Evolutionary conservation across 768 basidiomycete species (phyloP).

Genomic region (Lentinula edodes): DNA sequence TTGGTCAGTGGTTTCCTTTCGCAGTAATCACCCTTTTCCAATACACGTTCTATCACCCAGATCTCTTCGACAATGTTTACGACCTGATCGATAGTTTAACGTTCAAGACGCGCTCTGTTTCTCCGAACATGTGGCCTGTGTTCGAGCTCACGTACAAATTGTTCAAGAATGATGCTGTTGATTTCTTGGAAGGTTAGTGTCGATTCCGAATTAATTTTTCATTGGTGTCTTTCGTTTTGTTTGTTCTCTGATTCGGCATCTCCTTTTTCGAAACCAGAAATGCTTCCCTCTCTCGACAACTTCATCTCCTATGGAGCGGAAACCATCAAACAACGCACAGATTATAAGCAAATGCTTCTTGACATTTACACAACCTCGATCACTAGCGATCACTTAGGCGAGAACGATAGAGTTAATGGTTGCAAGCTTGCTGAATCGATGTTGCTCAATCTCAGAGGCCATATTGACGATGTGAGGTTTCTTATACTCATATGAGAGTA

Average conservation of each 20-base stretch:
- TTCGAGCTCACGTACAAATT: slow-evolving; percentile 78
- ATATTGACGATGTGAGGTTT: slow-evolving; percentile 66
- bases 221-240: background rate
- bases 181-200: slow-evolving; percentile 76
- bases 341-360: slow-evolving; percentile 75
- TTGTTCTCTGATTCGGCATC: background rate
- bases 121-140: slow-evolving; percentile 82
- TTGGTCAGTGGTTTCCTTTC: slow-evolving; percentile 40
- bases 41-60: slow-evolving; percentile 27
- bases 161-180: slow-evolving; percentile 79
- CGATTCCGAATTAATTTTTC: background rate
- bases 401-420: slow-evolving; percentile 78
- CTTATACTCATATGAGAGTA: background rate
- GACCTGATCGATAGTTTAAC: slow-evolving; percentile 82
- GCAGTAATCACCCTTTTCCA: background rate
- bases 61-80: slow-evolving; percentile 84
- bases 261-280: slow-evolving; percentile 43
- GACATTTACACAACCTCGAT: slow-evolving; percentile 81
- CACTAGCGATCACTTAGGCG: slow-evolving; percentile 66
- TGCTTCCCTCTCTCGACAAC: slow-evolving; percentile 86
- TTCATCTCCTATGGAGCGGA: slow-evolving; percentile 82
- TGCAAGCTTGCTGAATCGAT: slow-evolving; percentile 82
- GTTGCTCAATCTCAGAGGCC: slow-evolving; percentile 72
- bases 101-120: slow-evolving; percentile 71
- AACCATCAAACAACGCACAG: slow-evolving; percentile 61